Evolutionary conservation across 495 filamentous ascomycete species (phyloP), one percentile per base, ranked within the genome.

Genomic region (Hyphodiscus hymeniophilus): DNA sequence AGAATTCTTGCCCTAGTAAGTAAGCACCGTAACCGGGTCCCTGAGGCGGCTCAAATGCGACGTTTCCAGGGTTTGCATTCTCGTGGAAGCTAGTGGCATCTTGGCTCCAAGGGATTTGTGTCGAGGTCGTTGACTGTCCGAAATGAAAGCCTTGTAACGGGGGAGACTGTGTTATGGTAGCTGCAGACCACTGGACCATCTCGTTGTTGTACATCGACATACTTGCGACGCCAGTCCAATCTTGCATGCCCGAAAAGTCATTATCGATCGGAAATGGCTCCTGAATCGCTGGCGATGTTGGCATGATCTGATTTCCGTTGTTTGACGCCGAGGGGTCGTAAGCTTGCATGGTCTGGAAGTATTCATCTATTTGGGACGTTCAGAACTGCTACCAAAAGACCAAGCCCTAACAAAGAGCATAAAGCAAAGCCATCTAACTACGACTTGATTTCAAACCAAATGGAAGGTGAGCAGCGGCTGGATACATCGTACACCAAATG

Each of bases 21-120:
- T 46, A 45, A 4, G 42, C 45, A 6, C 32, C 23, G 32, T 52
- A 56, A 6, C 30, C 21, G 7, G 22, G 18, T 1, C 42, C 49
- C 3, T 28, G 33, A 10, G 17, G 16, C 22, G 42, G 40, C 26
- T 52, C 48, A 23, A 48, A 56, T 3, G 54, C 32, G n/a, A 49
- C 45, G 26, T 20, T 12, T 4, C 42, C 47, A 12, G 47, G 12
- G 30, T 28, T 43, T 10, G 52, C 38, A 22, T 38, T 43, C n/a
- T 13, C 22, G 21, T 47, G 35, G 12, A 38, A 48, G 7, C 38
- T 17, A 32, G 39, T 55, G 16, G 30, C 7, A 17, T 50, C 38
- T 13, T 22, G 35, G 26, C 43, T 46, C 52, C 52, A 55, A n/a
- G 52, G 52, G 10, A 21, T 35, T 12, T 31, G 31, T 24, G 41